Evolutionary conservation across 2,329 filamentous ascomycete genomes (phyloP).

Genomic region (Colletotrichum navitas): DNA sequence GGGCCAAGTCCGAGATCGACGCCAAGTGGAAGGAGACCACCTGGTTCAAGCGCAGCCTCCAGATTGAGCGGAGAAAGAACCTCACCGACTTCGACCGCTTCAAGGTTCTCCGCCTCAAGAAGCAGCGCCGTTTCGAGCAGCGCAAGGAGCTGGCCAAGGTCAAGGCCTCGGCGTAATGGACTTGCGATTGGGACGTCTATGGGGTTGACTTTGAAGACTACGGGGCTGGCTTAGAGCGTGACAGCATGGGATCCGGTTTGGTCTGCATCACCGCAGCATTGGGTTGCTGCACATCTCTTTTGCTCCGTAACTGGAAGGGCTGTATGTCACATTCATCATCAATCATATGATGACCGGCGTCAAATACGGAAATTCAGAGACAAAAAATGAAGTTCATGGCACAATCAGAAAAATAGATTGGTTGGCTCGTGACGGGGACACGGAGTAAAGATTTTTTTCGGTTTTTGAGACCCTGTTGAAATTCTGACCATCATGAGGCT

Average conservation of each 20-base stretch:
- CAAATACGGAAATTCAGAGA: constrained; percentile 73
- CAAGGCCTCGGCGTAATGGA: constrained; percentile 80
- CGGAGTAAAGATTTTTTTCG: constrained; percentile 41
- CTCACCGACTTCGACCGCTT: constrained; percentile 99
- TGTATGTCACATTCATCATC: constrained; percentile 74
- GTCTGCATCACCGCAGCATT: constrained; percentile 63
- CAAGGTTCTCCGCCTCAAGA: constrained; percentile 99
- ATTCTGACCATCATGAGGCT: constrained; percentile 24
- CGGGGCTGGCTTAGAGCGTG: constrained; percentile 44
- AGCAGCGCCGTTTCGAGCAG: constrained; percentile 99
- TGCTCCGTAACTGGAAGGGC: constrained; percentile 68
- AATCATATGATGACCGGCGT: constrained; percentile 69
- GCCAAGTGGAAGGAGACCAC: constrained; percentile 91
- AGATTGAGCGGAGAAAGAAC: constrained; percentile 86
- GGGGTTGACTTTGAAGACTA: constrained; percentile 42
- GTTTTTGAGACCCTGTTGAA: constrained; percentile 33
- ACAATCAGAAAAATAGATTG: constrained; percentile 44
- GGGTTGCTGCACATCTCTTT: constrained; percentile 72
- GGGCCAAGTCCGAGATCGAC: constrained; percentile 93
- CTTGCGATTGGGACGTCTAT: constrained; percentile 39
- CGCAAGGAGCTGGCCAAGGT: constrained; percentile 96
- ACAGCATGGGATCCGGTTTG: constrained; percentile 53
- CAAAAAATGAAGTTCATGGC: constrained; percentile 53
- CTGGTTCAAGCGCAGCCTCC: constrained; percentile 94
- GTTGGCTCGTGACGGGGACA: constrained; percentile 42